phyloP scores from a whole-genome alignment of 176 grass and related monocot species.

The Carex myosuroides region DNA sequence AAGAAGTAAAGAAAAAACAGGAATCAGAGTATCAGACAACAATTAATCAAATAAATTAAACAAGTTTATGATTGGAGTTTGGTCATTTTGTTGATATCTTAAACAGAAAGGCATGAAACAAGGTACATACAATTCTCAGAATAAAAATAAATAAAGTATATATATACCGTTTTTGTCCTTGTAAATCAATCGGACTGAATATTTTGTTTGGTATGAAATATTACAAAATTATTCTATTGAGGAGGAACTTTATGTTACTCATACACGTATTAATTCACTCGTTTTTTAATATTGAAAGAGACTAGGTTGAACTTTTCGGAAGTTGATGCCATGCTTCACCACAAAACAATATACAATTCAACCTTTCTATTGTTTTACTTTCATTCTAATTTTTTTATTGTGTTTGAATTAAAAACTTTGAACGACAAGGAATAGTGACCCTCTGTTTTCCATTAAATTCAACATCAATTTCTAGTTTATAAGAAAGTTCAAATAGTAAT shows the following conservation, averaged over 20 bases:
- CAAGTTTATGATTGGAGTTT: background rate
- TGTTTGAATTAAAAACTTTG: background rate
- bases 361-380: background rate
- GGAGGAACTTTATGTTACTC: background rate
- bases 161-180: background rate
- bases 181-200: background rate
- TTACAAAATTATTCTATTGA: background rate
- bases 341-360: background rate
- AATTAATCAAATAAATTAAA: constrained; percentile 2
- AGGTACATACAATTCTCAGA: background rate
- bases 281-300: background rate
- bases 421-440: background rate
- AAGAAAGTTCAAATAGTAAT: background rate
- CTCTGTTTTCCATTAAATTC: background rate
- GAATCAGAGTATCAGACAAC: background rate
- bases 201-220: background rate
- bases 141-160: background rate
- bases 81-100: background rate
- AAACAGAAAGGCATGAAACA: background rate
- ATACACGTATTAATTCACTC: background rate
- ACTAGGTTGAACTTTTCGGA: background rate
- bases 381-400: background rate
- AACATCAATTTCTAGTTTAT: background rate
- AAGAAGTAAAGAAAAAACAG: background rate
- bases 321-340: background rate